Evolutionary conservation across 108 stramenopile genomes (phyloP), one percentile per base, ranked within the genome.

Genomic region (Pseudonitzschia delicatissima): DNA sequence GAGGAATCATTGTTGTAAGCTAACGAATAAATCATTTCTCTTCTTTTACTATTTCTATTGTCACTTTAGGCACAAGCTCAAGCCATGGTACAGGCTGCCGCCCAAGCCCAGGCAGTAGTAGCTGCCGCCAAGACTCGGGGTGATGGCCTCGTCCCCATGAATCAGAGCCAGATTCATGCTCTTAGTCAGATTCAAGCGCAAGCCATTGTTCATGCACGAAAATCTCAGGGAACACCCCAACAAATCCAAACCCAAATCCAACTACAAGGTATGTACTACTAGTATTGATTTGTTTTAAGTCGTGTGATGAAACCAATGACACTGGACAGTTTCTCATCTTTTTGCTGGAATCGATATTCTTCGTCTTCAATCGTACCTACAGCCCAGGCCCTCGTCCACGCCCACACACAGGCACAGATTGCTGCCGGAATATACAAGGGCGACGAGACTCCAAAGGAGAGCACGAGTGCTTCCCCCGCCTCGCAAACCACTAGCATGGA

Each of bases 61-160:
- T 20, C 5, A 36, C 5, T 33, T 9, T 48, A 87, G 80, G 82
- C 82, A 3, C 91, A 92, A 76, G 88, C 91, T 4, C 88, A 92
- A 68, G 91, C 91, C 37, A 92, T 92, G 91, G 88, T 89, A 0
- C 91, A 92, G 69, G 86, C 87, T 33, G 91, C 91, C 9, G 91
- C 91, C 8, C 91, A 92, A 68, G 91, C 91, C 0, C 91, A 92
- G 75, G 91, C 91, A 8, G 91, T 92, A 5, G 91, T 92, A 11
- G 86, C 87, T 0, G 91, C 91, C n/a, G 88, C 88, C 66, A 92
- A 92, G 62, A 74, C 84, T 33, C 60, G 86, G 15, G 87, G 87
- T 25, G 88, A 85, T 64, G 87, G 87, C 2, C 69, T 92, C 20
- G 85, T 87, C 20, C 83, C 82, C 32, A 83, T 80, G 82, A 82